Conservation (phyloP, 345 rosid species). For the Ailanthus altissimus region DNA sequence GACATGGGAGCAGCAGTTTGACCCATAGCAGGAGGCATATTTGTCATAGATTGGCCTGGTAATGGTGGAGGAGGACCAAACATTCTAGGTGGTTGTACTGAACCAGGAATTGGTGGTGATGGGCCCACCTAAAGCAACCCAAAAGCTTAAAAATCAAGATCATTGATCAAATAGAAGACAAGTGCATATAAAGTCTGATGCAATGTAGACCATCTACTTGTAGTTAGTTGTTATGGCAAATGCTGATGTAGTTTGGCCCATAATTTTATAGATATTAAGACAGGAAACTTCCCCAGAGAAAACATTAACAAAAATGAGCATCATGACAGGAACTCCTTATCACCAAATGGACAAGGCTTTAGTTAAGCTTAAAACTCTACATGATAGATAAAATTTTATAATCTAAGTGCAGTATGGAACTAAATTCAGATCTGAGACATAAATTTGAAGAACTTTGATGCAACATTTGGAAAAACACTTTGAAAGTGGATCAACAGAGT, state of each 20-base stretch:
- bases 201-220: not conserved
- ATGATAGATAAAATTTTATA: not conserved
- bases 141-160: conserved; percentile 24
- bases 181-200: too few relatives aligned
- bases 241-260: not conserved
- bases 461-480: not conserved
- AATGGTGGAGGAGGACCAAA: conserved; percentile 80
- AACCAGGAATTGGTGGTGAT: conserved; percentile 59
- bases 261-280: not conserved
- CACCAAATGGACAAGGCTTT: not conserved
- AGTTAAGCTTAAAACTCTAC: not conserved
- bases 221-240: not conserved
- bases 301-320: not conserved
- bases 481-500: not conserved
- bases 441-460: not conserved
- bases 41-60: conserved; percentile 81
- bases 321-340: not conserved
- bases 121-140: conserved; percentile 54
- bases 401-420: not conserved
- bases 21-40: conserved; percentile 73
- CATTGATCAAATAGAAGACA: conserved; percentile 1
- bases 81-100: conserved; percentile 68
- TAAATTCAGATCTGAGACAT: not conserved
- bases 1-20: conserved; percentile 72
- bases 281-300: not conserved